Conservation (phyloP, 2,329 filamentous ascomycete genomes). For the Phialophora expanda region DNA sequence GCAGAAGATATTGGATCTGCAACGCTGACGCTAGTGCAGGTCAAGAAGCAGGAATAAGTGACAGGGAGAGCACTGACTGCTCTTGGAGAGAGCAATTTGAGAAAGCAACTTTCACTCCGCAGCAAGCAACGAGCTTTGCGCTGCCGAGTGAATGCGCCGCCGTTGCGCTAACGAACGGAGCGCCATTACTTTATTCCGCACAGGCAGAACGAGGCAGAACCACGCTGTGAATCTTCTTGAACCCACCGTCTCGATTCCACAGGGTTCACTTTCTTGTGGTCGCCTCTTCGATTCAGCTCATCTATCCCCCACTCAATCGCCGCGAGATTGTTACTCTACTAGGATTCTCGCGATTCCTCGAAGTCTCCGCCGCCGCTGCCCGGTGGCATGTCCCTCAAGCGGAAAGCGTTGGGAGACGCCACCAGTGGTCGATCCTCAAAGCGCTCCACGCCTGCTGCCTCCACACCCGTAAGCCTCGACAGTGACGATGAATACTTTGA, state of each 20-base stretch:
- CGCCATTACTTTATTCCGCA: not conserved
- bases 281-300: not conserved
- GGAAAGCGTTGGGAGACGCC: constrained; percentile 49
- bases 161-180: not conserved
- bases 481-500: constrained; percentile 64
- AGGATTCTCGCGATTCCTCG: not conserved
- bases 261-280: not conserved
- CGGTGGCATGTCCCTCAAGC: constrained; percentile 52
- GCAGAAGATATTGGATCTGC: not conserved
- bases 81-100: constrained; percentile 1
- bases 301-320: not conserved
- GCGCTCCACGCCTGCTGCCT: constrained; percentile 54
- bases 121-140: not conserved
- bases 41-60: not conserved
- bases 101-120: not conserved
- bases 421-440: constrained; percentile 54
- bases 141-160: not conserved
- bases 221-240: not conserved
- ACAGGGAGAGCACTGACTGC: not conserved
- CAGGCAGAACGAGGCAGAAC: not conserved
- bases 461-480: constrained; percentile 50
- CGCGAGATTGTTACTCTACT: not conserved
- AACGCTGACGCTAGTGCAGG: not conserved
- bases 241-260: not conserved
- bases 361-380: constrained; percentile 40